A percentile compares a stretch with the other conserved stretches of the same genome.
Conservation (phyloP, 129 eudicot species). For the sunflower (Helianthus annuus) region DNA sequence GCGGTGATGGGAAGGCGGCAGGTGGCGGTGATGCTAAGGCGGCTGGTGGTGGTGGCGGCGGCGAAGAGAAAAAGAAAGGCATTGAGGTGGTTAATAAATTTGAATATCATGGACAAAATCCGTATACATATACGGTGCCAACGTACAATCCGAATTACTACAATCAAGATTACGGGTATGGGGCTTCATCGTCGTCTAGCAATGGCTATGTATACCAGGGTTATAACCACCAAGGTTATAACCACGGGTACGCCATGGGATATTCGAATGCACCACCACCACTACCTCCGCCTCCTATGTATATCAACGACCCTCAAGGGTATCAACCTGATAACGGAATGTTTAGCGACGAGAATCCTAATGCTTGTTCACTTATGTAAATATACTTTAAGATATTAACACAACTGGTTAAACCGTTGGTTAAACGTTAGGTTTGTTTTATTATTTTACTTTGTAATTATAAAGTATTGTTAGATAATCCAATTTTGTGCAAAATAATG, state of each 20-base stretch:
- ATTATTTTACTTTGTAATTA: constrained; percentile 22
- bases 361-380: constrained; percentile 73
- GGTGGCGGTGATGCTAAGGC: constrained; percentile 6
- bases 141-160: constrained; percentile 33
- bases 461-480: constrained; percentile 21
- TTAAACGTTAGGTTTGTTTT: constrained; percentile 32
- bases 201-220: constrained; percentile 38
- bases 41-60: background rate
- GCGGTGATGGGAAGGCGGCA: constrained; percentile 32
- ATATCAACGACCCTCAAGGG: constrained; percentile 23
- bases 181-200: constrained; percentile 22
- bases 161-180: constrained; percentile 59
- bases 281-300: constrained; percentile 41
- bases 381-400: background rate
- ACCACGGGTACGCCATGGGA: constrained; percentile 30
- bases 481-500: constrained; percentile 15
- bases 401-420: constrained; percentile 20
- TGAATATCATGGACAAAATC: constrained; percentile 44
- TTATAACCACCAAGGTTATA: constrained; percentile 44
- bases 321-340: constrained; percentile 38
- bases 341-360: constrained; percentile 81
- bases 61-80: constrained; percentile 29
- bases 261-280: constrained; percentile 31
- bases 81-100: constrained; percentile 50
- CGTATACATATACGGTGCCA: constrained; percentile 42